Evolutionary conservation across 306 rosid genomes (phyloP).

Genomic region (Cotoneaster glaucophyllus): DNA sequence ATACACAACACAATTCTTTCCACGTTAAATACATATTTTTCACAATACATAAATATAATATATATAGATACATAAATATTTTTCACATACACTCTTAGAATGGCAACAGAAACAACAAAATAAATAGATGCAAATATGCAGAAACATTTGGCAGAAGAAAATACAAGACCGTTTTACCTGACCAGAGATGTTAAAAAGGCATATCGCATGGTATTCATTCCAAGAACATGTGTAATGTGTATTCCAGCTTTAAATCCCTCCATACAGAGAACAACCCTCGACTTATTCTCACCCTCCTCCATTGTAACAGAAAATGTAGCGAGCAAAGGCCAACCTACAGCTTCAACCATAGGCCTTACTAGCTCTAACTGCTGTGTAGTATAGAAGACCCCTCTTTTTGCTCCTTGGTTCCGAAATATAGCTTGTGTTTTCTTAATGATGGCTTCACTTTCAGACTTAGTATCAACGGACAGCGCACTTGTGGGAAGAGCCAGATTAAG

Average conservation of each 20-base stretch:
- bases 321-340: constrained; percentile 99
- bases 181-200: constrained; percentile 96
- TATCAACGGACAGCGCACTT: constrained; percentile 57
- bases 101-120: background rate
- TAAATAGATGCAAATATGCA: background rate
- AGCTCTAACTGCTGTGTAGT: constrained; percentile 92
- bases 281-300: constrained; percentile 98
- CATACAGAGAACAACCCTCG: constrained; percentile 87
- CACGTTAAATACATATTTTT: background rate
- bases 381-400: constrained; percentile 83
- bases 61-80: too few relatives aligned
- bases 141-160: constrained; percentile 1
- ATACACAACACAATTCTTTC: constrained; percentile 1
- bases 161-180: constrained; percentile 40
- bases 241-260: constrained; percentile 99
- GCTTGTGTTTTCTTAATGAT: constrained; percentile 90
- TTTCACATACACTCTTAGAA: background rate
- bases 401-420: constrained; percentile 77
- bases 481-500: constrained; percentile 94
- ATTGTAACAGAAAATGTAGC: constrained; percentile 97
- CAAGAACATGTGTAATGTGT: constrained; percentile 78
- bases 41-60: background rate
- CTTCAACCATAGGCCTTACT: constrained; percentile 99
- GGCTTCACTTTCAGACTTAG: constrained; percentile 85
- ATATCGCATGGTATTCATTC: constrained; percentile 99